Conservation (phyloP, 2,329 filamentous ascomycete species). For the Fusarium equiseti region DNA sequence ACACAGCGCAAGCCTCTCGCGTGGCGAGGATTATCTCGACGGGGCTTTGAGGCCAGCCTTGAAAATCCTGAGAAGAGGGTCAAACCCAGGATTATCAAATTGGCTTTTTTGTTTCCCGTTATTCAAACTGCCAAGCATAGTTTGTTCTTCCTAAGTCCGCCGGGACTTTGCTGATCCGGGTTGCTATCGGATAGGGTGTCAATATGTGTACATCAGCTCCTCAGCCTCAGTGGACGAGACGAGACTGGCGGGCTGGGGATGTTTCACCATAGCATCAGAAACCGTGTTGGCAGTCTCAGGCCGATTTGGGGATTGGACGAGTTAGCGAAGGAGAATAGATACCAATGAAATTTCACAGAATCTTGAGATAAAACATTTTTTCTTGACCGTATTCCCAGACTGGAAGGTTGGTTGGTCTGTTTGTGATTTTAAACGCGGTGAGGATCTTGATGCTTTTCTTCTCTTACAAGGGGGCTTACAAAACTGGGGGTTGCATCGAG, state of each 20-base stretch:
- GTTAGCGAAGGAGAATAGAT: conserved; percentile 18
- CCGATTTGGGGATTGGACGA: conserved; percentile 9
- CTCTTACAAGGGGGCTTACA: conserved; percentile 3
- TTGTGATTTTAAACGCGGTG: conserved; percentile 1
- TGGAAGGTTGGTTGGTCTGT: not conserved
- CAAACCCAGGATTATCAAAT: conserved; percentile 30
- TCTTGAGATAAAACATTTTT: not conserved
- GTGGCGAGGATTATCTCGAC: conserved; percentile 18
- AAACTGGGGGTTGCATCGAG: conserved; percentile 24
- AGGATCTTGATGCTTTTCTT: conserved; percentile 4
- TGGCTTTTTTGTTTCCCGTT: conserved; percentile 7
- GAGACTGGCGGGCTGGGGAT: conserved; percentile 9
- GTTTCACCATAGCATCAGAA: conserved; percentile 42
- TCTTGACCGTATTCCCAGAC: not conserved
- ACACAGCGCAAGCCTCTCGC: conserved; percentile 13
- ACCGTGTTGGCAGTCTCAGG: conserved; percentile 26
- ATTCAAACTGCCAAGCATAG: conserved; percentile 31
- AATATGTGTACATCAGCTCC: conserved; percentile 18
- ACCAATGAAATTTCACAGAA: conserved; percentile 22
- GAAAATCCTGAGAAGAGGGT: conserved; percentile 27
- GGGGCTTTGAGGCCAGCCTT: conserved; percentile 31
- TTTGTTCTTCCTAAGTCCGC: conserved; percentile 3
- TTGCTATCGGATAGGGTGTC: conserved; percentile 30
- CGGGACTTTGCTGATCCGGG: conserved; percentile 25
- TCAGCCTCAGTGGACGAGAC: conserved; percentile 24